Conservation (phyloP, 2,329 filamentous ascomycete genomes). For the Emmonsia crescens region DNA sequence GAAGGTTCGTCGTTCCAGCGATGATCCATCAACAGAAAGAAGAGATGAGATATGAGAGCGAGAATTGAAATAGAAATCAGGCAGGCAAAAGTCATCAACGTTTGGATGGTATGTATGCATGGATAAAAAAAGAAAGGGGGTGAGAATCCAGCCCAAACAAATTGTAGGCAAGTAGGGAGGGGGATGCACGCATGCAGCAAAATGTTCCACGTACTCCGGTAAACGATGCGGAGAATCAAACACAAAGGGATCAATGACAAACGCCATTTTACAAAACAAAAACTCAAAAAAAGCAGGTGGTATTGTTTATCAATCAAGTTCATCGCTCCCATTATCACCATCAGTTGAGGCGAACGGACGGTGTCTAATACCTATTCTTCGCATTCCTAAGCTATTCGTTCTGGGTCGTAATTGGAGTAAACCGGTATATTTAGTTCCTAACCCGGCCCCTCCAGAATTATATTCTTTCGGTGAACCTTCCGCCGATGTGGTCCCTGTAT, state of each 20-base stretch:
- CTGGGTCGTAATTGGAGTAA: constrained; percentile 28
- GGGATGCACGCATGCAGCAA: background rate
- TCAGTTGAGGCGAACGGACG: background rate
- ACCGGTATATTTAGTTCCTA: constrained; percentile 28
- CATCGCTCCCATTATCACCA: background rate
- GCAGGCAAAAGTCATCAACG: background rate
- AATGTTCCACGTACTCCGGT: background rate
- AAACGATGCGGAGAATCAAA: background rate
- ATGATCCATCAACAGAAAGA: background rate
- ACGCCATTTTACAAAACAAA: background rate
- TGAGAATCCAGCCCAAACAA: background rate
- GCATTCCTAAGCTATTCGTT: constrained; percentile 28
- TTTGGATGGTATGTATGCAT: background rate
- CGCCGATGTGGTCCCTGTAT: constrained; percentile 7
- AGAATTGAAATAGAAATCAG: background rate
- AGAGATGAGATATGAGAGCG: background rate
- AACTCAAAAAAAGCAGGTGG: background rate
- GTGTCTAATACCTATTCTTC: constrained; percentile 24
- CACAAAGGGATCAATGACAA: background rate
- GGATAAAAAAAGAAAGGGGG: background rate
- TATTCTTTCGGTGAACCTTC: constrained; percentile 14
- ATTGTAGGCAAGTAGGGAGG: background rate
- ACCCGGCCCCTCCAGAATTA: constrained; percentile 19
- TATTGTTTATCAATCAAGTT: constrained; percentile 1
- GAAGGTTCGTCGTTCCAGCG: background rate